Evolutionary conservation across 768 basidiomycete species (phyloP).

Genomic region (Mycena haematopus): DNA sequence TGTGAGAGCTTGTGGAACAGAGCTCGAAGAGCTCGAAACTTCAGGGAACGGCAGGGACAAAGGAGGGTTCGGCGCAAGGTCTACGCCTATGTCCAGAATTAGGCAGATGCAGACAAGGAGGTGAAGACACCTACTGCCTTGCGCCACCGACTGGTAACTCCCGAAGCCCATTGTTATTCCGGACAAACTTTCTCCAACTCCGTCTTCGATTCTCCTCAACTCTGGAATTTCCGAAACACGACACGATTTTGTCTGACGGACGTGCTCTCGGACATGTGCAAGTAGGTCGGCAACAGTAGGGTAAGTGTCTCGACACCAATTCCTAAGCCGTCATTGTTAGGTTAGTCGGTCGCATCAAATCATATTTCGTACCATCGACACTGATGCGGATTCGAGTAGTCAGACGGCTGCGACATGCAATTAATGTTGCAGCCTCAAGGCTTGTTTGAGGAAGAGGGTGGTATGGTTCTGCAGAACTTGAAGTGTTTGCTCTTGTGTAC

Average conservation of each 20-base stretch:
- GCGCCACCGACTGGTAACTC: background rate
- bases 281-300: conserved; percentile 44
- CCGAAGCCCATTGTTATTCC: conserved; percentile 27
- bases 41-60: conserved; percentile 9
- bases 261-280: conserved; percentile 58
- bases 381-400: background rate
- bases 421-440: no score
- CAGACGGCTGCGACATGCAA: conserved; percentile 7
- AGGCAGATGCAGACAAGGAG: background rate
- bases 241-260: conserved; percentile 50
- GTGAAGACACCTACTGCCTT: conserved; percentile 10
- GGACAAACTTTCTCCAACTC: conserved; percentile 46
- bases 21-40: background rate
- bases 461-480: background rate
- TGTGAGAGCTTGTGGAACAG: background rate
- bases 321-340: background rate
- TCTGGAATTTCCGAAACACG: conserved; percentile 50
- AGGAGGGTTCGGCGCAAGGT: background rate
- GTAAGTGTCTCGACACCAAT: conserved; percentile 56
- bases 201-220: conserved; percentile 52
- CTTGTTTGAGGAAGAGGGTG: background rate
- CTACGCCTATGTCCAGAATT: background rate
- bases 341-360: background rate
- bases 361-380: conserved; percentile 40
- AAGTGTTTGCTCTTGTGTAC: background rate